phyloP scores from a whole-genome alignment of 441 rosid species.

The Melianthus villosus region DNA sequence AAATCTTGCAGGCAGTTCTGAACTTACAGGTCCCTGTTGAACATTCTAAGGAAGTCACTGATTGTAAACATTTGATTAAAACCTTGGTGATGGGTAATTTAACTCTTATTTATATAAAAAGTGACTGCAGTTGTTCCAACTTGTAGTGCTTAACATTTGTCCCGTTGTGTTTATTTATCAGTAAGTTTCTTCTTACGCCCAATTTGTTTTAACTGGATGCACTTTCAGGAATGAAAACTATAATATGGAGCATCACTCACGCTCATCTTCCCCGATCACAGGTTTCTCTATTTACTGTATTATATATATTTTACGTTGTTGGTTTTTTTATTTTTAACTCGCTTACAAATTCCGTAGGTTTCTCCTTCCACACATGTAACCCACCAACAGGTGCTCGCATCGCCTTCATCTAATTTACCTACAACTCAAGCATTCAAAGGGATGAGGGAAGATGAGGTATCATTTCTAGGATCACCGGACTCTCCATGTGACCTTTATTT shows the following conservation, averaged over 20 bases:
- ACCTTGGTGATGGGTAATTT: conserved; percentile 92
- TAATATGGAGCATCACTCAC: conserved; percentile 93
- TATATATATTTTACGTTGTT: too few relatives aligned
- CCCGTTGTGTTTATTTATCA: too few relatives aligned
- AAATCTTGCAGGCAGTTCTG: conserved; percentile 77
- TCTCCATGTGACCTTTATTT: conserved; percentile 7
- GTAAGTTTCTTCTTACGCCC: not conserved
- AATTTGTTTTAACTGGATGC: conserved; percentile 11
- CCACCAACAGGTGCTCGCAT: conserved; percentile 50
- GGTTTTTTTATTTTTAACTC: too few relatives aligned
- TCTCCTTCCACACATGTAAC: conserved; percentile 44
- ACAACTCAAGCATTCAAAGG: conserved; percentile 70
- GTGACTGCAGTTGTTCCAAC: too few relatives aligned
- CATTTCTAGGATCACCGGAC: conserved; percentile 9
- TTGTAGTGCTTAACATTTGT: too few relatives aligned
- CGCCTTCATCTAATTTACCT: conserved; percentile 39
- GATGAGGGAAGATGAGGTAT: conserved; percentile 96
- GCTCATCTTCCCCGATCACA: conserved; percentile 87
- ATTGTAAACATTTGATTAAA: conserved; percentile 88
- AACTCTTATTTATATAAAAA: conserved; percentile 1
- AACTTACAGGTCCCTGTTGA: conserved; percentile 89
- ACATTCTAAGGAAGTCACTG: conserved; percentile 93
- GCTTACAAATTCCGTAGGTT: conserved; percentile 28
- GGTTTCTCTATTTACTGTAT: conserved; percentile 21
- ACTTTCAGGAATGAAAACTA: conserved; percentile 89